Conservation (phyloP, 2,329 filamentous ascomycete genomes). For the Tolypocladium nubicola region DNA sequence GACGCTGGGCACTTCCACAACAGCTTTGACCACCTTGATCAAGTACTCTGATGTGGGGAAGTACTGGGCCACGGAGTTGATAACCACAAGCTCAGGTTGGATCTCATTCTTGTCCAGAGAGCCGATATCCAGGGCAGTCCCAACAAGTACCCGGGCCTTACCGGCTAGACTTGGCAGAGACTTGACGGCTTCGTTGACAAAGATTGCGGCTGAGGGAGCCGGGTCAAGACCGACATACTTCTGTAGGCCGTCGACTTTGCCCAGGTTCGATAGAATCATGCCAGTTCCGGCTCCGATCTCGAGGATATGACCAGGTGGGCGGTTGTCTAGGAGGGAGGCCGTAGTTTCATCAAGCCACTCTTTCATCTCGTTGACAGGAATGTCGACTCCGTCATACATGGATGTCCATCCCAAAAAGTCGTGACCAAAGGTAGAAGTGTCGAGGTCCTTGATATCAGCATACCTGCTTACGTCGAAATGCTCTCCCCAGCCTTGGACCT, state of each 20-base stretch:
- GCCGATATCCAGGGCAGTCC: no score
- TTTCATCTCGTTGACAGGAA: no score
- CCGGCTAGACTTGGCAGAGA: no score
- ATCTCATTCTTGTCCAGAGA: no score
- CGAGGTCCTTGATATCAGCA: no score
- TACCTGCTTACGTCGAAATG: no score
- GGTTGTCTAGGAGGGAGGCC: conserved; percentile 6
- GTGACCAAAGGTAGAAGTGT: no score
- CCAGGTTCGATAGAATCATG: conserved; percentile 11
- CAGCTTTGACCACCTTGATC: neutral
- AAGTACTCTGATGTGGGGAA: conserved; percentile 1
- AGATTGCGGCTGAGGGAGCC: conserved; percentile 1
- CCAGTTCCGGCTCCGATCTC: conserved; percentile 12
- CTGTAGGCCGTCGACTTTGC: conserved; percentile 1
- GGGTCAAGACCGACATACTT: conserved; percentile 18
- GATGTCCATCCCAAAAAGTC: no score
- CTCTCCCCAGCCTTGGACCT: no score
- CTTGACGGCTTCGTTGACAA: conserved; percentile 4
- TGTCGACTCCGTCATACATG: no score
- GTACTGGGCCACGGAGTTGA: conserved; percentile 4
- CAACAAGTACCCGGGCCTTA: no score
- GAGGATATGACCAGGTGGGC: conserved; percentile 8
- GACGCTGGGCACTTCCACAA: neutral
- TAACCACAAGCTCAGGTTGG: conserved; percentile 4
- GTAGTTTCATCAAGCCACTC: conserved; percentile 17